Evolutionary conservation across 331 rosid species (phyloP).

Genomic region (Cucumis variabilis): DNA sequence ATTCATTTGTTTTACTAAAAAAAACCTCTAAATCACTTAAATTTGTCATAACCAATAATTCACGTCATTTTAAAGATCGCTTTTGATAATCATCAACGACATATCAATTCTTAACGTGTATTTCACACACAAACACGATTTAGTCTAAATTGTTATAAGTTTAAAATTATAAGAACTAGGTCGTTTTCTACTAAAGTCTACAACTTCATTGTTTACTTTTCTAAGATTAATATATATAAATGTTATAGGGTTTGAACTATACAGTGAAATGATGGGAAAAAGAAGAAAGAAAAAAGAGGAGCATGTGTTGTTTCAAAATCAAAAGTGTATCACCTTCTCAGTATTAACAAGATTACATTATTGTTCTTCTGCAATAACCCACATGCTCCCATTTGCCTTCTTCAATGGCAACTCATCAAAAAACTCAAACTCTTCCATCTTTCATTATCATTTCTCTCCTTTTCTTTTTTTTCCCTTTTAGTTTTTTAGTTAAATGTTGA

Average conservation of each 20-base stretch:
- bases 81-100: neutral
- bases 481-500: neutral
- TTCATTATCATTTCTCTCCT: neutral
- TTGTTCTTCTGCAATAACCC: constrained; percentile 18
- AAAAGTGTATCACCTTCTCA: neutral
- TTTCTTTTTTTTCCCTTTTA: neutral
- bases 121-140: too few species aligned
- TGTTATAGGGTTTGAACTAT: too few species aligned
- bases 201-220: too few species aligned
- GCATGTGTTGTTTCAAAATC: constrained; percentile 1
- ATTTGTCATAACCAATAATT: neutral
- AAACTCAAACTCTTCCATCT: neutral
- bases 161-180: too few species aligned
- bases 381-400: constrained; percentile 25
- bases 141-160: too few species aligned
- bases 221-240: too few species aligned
- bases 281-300: neutral
- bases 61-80: too few species aligned
- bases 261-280: neutral
- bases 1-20: neutral
- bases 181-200: too few species aligned
- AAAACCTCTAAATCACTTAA: neutral
- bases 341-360: neutral
- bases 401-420: neutral
- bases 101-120: neutral